Conservation (phyloP, 805 yeast species). For the Spencermartinsiella europaea region DNA sequence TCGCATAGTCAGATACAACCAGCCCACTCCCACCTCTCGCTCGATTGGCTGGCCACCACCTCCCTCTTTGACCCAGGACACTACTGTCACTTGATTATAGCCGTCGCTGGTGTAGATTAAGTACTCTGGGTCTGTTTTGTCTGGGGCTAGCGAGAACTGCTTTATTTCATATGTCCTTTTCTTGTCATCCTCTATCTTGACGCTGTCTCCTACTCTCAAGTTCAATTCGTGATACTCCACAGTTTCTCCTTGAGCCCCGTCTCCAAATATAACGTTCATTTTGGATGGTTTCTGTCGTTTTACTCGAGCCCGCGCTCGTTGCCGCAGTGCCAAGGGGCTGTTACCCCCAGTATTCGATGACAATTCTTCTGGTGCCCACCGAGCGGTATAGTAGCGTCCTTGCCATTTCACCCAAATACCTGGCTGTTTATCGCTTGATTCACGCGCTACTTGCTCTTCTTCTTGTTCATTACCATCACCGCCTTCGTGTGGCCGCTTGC, state of each 20-base stretch:
- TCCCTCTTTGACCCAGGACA: neutral
- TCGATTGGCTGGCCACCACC: neutral
- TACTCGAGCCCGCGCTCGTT: neutral
- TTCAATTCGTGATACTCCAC: constrained; percentile 11
- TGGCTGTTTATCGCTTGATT: neutral
- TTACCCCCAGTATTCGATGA: neutral
- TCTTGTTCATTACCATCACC: neutral
- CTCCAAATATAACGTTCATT: constrained; percentile 1
- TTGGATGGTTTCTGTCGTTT: neutral
- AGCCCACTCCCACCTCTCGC: neutral
- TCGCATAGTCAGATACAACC: constrained; percentile 2
- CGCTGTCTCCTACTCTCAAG: constrained; percentile 17
- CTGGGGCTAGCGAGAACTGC: neutral
- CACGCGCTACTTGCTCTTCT: neutral
- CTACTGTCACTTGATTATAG: constrained; percentile 1
- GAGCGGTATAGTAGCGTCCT: constrained; percentile 6
- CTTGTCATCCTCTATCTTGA: constrained; percentile 17
- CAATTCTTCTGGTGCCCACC: neutral
- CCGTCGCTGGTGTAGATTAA: neutral
- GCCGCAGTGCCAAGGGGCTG: neutral
- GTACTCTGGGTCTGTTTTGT: neutral
- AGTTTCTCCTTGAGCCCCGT: constrained; percentile 2
- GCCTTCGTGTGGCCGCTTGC: too few species aligned
- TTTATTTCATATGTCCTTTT: constrained; percentile 11
- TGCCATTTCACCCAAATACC: constrained; percentile 10